A percentile compares a stretch with the other conserved stretches of the same genome.
Conservation (phyloP, 1,284 basidiomycete species). For the Pseudozyma sp. region DNA sequence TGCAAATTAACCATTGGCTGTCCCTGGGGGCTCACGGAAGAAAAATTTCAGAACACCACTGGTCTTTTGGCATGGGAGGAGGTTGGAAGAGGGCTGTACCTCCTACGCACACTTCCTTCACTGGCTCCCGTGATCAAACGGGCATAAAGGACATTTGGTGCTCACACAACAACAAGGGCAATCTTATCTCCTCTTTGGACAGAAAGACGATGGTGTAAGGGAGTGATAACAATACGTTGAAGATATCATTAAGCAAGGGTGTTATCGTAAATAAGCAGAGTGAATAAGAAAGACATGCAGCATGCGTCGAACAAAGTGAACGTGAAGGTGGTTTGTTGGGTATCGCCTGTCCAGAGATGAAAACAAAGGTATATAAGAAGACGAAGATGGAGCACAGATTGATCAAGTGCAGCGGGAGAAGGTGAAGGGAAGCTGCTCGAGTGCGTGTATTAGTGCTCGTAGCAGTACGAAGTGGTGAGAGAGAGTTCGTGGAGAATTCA, state of each 20-base stretch:
- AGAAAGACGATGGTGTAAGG: no score
- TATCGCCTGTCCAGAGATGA: neutral
- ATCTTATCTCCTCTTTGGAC: no score
- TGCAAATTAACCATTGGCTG: no score
- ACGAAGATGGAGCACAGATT: neutral
- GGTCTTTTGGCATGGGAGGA: no score
- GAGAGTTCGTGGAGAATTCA: slow-evolving; percentile 6
- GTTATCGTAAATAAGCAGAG: neutral
- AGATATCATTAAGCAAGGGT: neutral
- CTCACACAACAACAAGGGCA: no score
- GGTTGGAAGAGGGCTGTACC: no score
- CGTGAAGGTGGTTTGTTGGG: neutral
- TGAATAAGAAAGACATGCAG: neutral
- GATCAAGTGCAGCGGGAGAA: neutral
- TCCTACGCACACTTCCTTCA: no score
- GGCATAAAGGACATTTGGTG: no score
- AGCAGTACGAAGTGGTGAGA: neutral
- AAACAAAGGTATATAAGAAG: slow-evolving; percentile 1
- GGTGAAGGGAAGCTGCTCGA: neutral
- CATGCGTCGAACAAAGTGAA: neutral
- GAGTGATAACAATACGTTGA: no score
- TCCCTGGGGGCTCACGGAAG: no score
- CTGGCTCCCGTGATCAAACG: no score
- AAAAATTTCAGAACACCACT: no score
- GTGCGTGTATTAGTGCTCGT: slow-evolving; percentile 24